phyloP scores from a whole-genome alignment of 2,329 filamentous ascomycete genomes.

The Penicillium sp. region DNA sequence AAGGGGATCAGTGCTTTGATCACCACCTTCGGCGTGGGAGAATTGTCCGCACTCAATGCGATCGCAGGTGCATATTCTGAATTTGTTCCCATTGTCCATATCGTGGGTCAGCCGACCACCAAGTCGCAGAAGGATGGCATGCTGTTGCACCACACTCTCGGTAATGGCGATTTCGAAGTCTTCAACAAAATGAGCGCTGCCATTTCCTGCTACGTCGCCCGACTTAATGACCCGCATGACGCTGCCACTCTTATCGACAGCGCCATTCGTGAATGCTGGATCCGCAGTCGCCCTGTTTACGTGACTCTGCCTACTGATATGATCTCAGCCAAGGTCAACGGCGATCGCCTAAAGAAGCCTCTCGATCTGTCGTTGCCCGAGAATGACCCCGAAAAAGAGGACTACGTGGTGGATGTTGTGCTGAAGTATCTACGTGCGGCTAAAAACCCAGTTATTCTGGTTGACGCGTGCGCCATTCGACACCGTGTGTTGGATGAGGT shows the following conservation, averaged over 20 bases:
- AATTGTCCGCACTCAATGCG: constrained; percentile 67
- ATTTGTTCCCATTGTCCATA: constrained; percentile 64
- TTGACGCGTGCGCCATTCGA: constrained; percentile 79
- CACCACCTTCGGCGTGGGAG: constrained; percentile 72
- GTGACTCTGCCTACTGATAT: constrained; percentile 80
- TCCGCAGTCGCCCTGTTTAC: constrained; percentile 75
- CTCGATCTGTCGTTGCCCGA: constrained; percentile 63
- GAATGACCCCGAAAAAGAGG: constrained; percentile 69
- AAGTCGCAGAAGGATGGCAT: constrained; percentile 47
- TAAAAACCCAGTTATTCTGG: constrained; percentile 71
- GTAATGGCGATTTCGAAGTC: constrained; percentile 75
- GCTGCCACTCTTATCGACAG: constrained; percentile 75
- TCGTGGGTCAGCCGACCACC: constrained; percentile 55
- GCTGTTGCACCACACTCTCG: constrained; percentile 65
- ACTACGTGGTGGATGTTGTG: constrained; percentile 78
- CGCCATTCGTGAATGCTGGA: constrained; percentile 69
- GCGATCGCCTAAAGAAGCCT: constrained; percentile 64
- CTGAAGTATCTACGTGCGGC: constrained; percentile 70
- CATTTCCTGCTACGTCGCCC: constrained; percentile 69
- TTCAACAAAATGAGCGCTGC: constrained; percentile 74
- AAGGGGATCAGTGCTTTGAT: constrained; percentile 67
- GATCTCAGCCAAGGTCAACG: constrained; percentile 72
- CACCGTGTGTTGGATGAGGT: constrained; percentile 72
- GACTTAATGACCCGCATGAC: constrained; percentile 66
- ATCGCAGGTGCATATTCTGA: constrained; percentile 73